These are phyloP conservation scores for Crithidia brevicula DNA, from an alignment of 208 protist genomes.

Conservation along the genomic window DNA sequence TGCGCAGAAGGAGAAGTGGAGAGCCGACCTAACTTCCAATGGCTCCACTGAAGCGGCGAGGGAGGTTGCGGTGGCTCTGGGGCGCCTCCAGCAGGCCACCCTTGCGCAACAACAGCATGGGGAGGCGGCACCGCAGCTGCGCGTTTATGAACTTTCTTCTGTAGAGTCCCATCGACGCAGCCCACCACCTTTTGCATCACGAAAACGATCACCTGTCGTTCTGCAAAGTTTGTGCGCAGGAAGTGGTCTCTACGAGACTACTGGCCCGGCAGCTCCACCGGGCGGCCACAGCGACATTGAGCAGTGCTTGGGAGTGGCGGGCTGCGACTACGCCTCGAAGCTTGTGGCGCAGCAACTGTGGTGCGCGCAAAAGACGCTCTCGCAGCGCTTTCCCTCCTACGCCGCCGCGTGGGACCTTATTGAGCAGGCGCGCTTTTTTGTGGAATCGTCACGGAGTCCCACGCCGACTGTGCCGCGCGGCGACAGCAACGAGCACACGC, in stretches of 20 bases:
- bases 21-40: background rate
- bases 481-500: conserved; percentile 12
- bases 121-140: conserved; percentile 8
- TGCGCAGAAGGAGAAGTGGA: conserved; percentile 1
- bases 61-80: conserved; percentile 16
- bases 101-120: background rate
- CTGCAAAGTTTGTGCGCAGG: background rate
- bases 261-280: background rate
- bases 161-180: background rate
- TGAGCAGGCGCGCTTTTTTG: conserved; percentile 30
- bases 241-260: background rate
- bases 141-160: conserved; percentile 20
- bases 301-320: conserved; percentile 22
- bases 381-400: conserved; percentile 47
- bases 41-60: conserved; percentile 6
- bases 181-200: conserved; percentile 26
- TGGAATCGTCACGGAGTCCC: conserved; percentile 34
- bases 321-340: conserved; percentile 24
- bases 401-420: conserved; percentile 31
- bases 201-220: background rate
- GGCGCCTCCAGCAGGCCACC: conserved; percentile 14
- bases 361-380: conserved; percentile 36
- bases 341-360: conserved; percentile 46
- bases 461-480: conserved; percentile 36
- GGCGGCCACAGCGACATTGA: conserved; percentile 1